Conservation (phyloP, 2,329 filamentous ascomycete species). For the Diaporthe australafricana region DNA sequence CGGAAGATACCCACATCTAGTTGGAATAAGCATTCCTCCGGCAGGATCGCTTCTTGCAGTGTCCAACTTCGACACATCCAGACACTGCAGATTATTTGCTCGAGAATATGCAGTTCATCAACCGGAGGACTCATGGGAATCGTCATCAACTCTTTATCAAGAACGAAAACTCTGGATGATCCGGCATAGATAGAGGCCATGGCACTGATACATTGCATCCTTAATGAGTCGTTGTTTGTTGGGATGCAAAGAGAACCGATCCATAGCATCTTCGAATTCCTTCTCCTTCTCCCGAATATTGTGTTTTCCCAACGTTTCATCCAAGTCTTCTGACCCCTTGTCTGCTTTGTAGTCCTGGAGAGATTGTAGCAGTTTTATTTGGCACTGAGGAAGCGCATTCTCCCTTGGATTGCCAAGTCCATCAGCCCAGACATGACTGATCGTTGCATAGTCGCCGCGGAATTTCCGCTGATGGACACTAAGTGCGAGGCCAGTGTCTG, state of each 20-base stretch:
- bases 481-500: not conserved
- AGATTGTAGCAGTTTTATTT: not conserved
- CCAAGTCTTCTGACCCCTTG: not conserved
- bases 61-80: slow-evolving; percentile 8
- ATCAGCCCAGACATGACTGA: slow-evolving; percentile 6
- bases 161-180: not conserved
- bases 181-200: not conserved
- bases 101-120: not conserved
- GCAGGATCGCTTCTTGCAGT: not conserved
- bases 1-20: not conserved
- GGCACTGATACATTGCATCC: not conserved
- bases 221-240: not conserved
- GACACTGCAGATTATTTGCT: not conserved
- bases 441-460: not conserved
- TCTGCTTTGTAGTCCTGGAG: not conserved
- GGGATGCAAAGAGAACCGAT: not conserved
- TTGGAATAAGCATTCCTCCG: not conserved
- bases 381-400: not conserved
- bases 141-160: not conserved
- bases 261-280: not conserved
- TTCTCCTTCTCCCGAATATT: not conserved
- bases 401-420: slow-evolving; percentile 3
- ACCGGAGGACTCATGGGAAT: not conserved
- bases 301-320: not conserved
- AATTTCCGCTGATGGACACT: not conserved